These are phyloP conservation scores for Oryza glaberrima DNA, from an alignment of 176 grass and related monocot genomes.

Conservation along the genomic window DNA sequence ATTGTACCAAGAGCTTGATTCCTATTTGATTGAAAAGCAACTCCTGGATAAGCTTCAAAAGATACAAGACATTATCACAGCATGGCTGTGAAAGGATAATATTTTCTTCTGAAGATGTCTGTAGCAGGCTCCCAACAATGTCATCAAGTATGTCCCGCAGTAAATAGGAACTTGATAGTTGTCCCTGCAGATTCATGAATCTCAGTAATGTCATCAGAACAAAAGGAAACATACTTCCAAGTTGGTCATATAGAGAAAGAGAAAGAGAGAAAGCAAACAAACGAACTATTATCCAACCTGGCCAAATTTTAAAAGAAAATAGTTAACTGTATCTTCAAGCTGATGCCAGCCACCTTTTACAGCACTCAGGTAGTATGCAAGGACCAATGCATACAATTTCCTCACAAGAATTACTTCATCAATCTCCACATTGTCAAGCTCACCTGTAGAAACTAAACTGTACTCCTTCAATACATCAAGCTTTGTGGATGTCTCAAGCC, in stretches of 20 bases:
- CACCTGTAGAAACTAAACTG: constrained; percentile 46
- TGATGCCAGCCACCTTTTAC: constrained; percentile 98
- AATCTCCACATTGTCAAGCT: constrained; percentile 46
- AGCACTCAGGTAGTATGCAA: constrained; percentile 76
- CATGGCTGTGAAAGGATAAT: constrained; percentile 85
- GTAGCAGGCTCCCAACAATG: constrained; percentile 63
- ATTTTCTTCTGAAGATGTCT: constrained; percentile 75
- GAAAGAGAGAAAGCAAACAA: background rate
- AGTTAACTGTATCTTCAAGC: constrained; percentile 86
- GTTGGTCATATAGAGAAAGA: constrained; percentile 1
- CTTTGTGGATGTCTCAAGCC: constrained; percentile 68
- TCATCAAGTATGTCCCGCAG: constrained; percentile 83
- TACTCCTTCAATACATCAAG: constrained; percentile 70
- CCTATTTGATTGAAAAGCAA: constrained; percentile 75
- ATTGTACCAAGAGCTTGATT: constrained; percentile 75
- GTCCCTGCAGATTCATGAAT: constrained; percentile 53
- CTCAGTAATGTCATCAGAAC: constrained; percentile 24
- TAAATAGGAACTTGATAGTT: constrained; percentile 46
- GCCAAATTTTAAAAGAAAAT: constrained; percentile 72
- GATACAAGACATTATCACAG: constrained; percentile 79
- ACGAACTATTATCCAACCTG: constrained; percentile 42
- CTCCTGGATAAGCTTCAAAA: constrained; percentile 88
- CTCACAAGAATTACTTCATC: constrained; percentile 63
- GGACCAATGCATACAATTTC: constrained; percentile 83
- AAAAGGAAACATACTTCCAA: constrained; percentile 11